A percentile compares a stretch with the other conserved stretches of the same genome.
Evolutionary conservation across 1,284 basidiomycete species (phyloP).

Genomic region (Pholiota adiposa): DNA sequence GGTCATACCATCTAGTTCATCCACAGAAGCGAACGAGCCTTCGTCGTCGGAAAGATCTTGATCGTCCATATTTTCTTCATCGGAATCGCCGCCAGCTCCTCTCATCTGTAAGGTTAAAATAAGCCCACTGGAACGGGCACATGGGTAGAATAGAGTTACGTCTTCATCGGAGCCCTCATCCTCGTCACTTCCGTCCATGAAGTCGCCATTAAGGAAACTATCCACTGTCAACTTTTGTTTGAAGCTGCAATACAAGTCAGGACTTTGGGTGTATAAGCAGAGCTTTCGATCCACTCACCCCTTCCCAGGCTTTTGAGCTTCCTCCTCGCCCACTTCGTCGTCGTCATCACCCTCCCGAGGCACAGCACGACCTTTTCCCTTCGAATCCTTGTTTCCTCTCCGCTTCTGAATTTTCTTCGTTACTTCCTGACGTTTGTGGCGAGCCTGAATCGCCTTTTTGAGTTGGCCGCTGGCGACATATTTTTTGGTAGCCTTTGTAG

Average conservation of each 20-base stretch:
- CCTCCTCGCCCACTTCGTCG: constrained; percentile 37
- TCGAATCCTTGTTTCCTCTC: constrained; percentile 50
- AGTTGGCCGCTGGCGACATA: constrained; percentile 88
- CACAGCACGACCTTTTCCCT: constrained; percentile 44
- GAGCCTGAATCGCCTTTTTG: constrained; percentile 81
- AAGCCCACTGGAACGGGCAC: neutral
- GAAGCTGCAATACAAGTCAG: constrained; percentile 35
- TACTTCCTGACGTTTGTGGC: constrained; percentile 77
- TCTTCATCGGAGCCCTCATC: constrained; percentile 43
- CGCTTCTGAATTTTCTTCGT: constrained; percentile 72
- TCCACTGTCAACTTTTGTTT: constrained; percentile 73
- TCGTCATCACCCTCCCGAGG: constrained; percentile 42
- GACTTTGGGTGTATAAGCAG: neutral
- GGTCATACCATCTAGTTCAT: constrained; percentile 68
- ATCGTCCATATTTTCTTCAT: constrained; percentile 49
- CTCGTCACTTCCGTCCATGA: constrained; percentile 69
- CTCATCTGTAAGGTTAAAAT: constrained; percentile 27
- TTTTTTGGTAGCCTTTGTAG: constrained; percentile 80
- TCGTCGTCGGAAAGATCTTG: constrained; percentile 60
- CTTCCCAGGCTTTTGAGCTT: constrained; percentile 39
- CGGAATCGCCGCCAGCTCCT: constrained; percentile 49
- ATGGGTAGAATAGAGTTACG: neutral
- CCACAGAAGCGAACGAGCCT: constrained; percentile 76
- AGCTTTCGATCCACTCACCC: constrained; percentile 27
- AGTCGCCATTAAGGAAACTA: constrained; percentile 78